These are phyloP conservation scores for Oenanthe javanica DNA, from an alignment of 140 eudicot genomes.

Conservation along the genomic window DNA sequence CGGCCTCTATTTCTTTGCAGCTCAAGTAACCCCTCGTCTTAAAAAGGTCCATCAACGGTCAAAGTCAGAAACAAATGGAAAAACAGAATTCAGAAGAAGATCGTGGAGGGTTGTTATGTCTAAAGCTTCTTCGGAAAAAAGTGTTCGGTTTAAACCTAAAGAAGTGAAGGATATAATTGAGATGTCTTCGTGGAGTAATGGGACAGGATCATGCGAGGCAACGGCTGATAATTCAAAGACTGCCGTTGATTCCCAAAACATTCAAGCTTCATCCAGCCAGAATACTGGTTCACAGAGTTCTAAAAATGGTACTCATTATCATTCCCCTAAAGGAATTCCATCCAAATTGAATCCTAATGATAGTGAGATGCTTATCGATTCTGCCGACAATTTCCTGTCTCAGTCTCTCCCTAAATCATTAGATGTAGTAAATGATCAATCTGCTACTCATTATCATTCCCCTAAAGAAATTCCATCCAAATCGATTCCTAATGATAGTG, in stretches of 20 bases:
- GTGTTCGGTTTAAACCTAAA: not conserved
- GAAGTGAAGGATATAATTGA: not conserved
- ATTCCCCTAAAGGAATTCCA: not conserved
- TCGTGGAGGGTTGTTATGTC: not conserved
- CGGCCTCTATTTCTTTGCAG: slow-evolving; percentile 1
- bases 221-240: not conserved
- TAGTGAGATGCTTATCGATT: slow-evolving; percentile 10
- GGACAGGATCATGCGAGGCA: not conserved
- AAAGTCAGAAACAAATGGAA: not conserved
- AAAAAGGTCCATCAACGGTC: not conserved
- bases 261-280: not conserved
- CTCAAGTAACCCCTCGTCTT: not conserved
- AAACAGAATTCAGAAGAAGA: not conserved
- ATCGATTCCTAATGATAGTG: slow-evolving; percentile 11
- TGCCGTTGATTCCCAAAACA: not conserved
- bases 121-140: not conserved
- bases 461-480: not conserved
- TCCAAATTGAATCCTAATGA: slow-evolving; percentile 8
- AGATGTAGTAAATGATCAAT: not conserved
- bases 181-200: not conserved
- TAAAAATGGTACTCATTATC: not conserved
- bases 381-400: slow-evolving; percentile 16
- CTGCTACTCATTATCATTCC: not conserved
- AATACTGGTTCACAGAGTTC: not conserved
- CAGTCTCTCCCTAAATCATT: not conserved